phyloP scores from a whole-genome alignment of 1,139 yeast species.

The Pichiaceae sp. region DNA sequence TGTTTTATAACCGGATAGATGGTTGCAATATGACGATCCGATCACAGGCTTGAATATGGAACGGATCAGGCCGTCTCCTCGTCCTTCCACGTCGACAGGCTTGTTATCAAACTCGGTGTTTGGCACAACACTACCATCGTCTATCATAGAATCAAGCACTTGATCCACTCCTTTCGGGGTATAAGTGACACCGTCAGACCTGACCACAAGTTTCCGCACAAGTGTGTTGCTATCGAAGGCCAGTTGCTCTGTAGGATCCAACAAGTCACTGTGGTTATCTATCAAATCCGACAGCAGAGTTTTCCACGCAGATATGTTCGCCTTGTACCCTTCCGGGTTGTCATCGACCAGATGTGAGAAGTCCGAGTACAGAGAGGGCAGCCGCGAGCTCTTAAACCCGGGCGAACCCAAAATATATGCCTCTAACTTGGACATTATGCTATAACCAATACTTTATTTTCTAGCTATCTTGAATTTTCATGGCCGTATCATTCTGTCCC shows the following conservation, averaged over 20 bases:
- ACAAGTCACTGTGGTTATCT: conserved; percentile 12
- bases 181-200: conserved; percentile 7
- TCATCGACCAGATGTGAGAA: conserved; percentile 40
- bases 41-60: conserved; percentile 3
- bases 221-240: conserved; percentile 13
- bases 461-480: no score
- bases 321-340: conserved; percentile 64
- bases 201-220: conserved; percentile 8
- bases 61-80: conserved; percentile 2
- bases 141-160: conserved; percentile 19
- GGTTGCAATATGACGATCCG: conserved; percentile 4
- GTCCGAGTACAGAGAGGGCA: conserved; percentile 59
- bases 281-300: conserved; percentile 24
- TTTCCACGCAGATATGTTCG: conserved; percentile 63
- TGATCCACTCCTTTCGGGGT: conserved; percentile 20
- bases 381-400: conserved; percentile 38
- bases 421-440: conserved; percentile 1
- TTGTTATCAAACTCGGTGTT: conserved; percentile 9
- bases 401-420: conserved; percentile 7
- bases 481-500: no score
- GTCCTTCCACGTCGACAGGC: conserved; percentile 3
- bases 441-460: no score
- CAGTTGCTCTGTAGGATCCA: conserved; percentile 13
- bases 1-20: conserved; percentile 1
- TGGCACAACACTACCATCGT: conserved; percentile 16